phyloP scores from a whole-genome alignment of 768 basidiomycete species.

The Mycena venus region DNA sequence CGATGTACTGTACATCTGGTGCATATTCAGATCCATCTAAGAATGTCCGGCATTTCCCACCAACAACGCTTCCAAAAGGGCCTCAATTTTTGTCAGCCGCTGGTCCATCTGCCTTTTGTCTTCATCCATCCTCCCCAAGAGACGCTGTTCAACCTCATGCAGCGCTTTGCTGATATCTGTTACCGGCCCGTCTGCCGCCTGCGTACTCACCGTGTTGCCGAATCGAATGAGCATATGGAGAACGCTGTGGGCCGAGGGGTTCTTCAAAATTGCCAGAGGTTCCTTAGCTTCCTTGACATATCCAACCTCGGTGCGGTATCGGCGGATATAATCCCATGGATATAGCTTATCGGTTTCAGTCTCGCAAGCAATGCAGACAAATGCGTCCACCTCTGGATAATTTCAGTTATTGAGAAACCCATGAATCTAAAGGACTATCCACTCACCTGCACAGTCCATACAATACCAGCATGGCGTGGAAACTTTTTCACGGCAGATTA shows the following conservation, averaged over 20 bases:
- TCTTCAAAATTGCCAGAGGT: neutral
- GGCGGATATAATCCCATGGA: conserved; percentile 2
- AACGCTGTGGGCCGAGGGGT: neutral
- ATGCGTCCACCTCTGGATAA: conserved; percentile 1
- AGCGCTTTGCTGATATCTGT: neutral
- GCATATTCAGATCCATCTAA: too few species aligned
- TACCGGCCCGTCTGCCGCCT: neutral
- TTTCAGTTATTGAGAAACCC: neutral
- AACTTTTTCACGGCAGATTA: conserved; percentile 6
- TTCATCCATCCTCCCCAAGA: neutral
- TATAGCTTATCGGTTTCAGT: neutral
- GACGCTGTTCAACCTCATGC: neutral
- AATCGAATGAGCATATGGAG: conserved; percentile 6
- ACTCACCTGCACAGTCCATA: conserved; percentile 13
- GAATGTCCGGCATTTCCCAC: neutral
- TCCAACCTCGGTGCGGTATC: neutral
- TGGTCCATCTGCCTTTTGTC: neutral
- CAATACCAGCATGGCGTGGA: conserved; percentile 26
- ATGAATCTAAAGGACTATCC: neutral
- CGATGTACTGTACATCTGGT: too few species aligned
- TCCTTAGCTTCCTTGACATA: neutral
- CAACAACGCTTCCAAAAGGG: neutral
- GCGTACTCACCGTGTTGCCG: neutral
- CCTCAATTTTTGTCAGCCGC: conserved; percentile 11
- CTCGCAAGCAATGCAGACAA: conserved; percentile 10